Conservation (phyloP, 768 basidiomycete genomes). For the Termitomyces sp. region DNA sequence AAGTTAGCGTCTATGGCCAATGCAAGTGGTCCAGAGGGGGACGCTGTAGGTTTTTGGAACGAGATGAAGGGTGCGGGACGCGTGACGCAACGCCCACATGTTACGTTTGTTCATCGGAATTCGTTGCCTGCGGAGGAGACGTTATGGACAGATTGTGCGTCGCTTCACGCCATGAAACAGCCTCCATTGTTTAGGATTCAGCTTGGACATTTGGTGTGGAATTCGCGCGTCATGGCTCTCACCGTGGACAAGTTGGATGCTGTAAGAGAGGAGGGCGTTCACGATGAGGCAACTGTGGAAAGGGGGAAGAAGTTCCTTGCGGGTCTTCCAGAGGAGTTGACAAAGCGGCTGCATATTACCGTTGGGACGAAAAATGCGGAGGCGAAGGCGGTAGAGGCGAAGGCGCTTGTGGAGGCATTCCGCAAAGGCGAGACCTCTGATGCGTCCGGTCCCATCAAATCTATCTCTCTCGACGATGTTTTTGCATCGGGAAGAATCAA, state of each 20-base stretch:
- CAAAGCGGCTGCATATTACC: slow-evolving; percentile 72
- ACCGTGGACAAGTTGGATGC: slow-evolving; percentile 56
- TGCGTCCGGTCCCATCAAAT: slow-evolving; percentile 5
- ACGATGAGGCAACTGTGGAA: slow-evolving; percentile 27
- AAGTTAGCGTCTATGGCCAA: slow-evolving; percentile 27
- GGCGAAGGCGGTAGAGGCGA: slow-evolving; percentile 67
- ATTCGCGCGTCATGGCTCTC: slow-evolving; percentile 76
- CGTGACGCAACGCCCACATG: slow-evolving; percentile 63
- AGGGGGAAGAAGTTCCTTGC: slow-evolving; percentile 36
- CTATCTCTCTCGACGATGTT: slow-evolving; percentile 11
- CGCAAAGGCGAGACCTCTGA: slow-evolving; percentile 25
- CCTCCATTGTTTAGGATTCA: slow-evolving; percentile 58
- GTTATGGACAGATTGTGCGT: slow-evolving; percentile 47
- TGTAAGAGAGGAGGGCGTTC: slow-evolving; percentile 17
- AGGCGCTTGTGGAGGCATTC: slow-evolving; percentile 55
- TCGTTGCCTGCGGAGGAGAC: slow-evolving; percentile 22
- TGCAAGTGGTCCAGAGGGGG: slow-evolving; percentile 18
- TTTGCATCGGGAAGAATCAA: slow-evolving; percentile 17
- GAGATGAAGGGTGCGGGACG: slow-evolving; percentile 39
- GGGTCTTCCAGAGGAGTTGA: slow-evolving; percentile 40
- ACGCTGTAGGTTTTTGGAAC: slow-evolving; percentile 42
- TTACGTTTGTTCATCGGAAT: slow-evolving; percentile 80
- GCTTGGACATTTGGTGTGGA: slow-evolving; percentile 65
- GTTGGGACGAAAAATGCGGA: slow-evolving; percentile 61
- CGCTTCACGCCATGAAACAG: slow-evolving; percentile 28